Base-by-base conservation (phyloP, 148 eudicot species). In the Rhododendron henanense region DNA sequence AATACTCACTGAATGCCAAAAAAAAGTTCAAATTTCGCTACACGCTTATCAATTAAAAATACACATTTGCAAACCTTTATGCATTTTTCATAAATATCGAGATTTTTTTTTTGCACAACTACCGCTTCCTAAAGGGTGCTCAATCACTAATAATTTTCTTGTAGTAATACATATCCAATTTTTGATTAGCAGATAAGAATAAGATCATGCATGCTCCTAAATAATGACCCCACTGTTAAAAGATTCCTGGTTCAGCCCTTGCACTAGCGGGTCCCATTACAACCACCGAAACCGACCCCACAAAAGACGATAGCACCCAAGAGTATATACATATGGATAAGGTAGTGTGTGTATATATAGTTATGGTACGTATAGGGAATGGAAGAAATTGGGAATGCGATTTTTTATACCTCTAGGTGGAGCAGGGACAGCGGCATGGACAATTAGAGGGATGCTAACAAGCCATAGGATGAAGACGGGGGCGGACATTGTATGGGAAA, bases 401-500 rank as follows among this genome's bases (percentile, higher is more conserved):
- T 21, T 37, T 47, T 19, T 79, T 59, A 73, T 13, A 84, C 89
- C 84, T 87, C 76, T 73, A 2, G 87, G 87, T 15, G 86, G 82
- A 1, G 81, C 4, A 33, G 37, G 57, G 39, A 3, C 78, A 53
- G 75, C 84, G 73, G 81, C 84, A 55, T 84, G 77, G 85, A 81
- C 41, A 35, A 84, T 18, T 35, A 85, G 55, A 23, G 73, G 85
- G 61, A 87, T 84, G 84, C 84, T 71, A 18, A 84, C 86, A 31
- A 87, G 84, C 86, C 86, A 87, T 28, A 87, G 74, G 84, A 87
- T 33, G 89, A 87, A 87, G 74, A 84, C 3, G 28, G 79, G 67
- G 84, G 69, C 51, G 61, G 89, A 79, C 89, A 87, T 84, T 87
- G 61, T 37, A 31, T 28, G 83, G 53, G 47, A 10, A 11, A 35